phyloP scores from a whole-genome alignment of 768 basidiomycete genomes.

The Leccinum longicurvipes region DNA sequence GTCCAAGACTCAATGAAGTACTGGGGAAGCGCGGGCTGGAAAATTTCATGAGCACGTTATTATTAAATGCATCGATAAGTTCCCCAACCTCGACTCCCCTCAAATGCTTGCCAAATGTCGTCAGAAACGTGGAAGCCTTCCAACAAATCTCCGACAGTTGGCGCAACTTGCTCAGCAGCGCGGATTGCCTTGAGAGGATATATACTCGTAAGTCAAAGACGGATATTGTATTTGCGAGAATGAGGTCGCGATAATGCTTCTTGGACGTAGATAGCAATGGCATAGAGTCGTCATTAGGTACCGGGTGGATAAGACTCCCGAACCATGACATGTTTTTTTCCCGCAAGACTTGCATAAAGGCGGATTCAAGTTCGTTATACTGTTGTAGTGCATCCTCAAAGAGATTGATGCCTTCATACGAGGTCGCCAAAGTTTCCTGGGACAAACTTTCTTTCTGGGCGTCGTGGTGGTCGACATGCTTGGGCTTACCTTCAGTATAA shows the following conservation, averaged over 20 bases:
- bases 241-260: conserved; percentile 88
- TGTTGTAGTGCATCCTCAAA: conserved; percentile 85
- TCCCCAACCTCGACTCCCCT: conserved; percentile 66
- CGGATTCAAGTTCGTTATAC: conserved; percentile 88
- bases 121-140: conserved; percentile 72
- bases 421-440: conserved; percentile 91
- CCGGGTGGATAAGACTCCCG: conserved; percentile 72
- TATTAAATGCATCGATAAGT: conserved; percentile 1
- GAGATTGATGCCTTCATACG: conserved; percentile 87
- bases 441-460: conserved; percentile 2
- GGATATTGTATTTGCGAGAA: conserved; percentile 85
- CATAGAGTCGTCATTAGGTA: conserved; percentile 69
- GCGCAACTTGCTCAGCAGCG: conserved; percentile 66
- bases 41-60: conserved; percentile 18
- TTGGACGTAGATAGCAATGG: conserved; percentile 74
- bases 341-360: conserved; percentile 69
- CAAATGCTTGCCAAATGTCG: conserved; percentile 70
- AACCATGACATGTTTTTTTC: conserved; percentile 93
- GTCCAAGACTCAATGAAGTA: conserved; percentile 93
- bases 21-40: conserved; percentile 49
- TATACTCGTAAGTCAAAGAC: conserved; percentile 94
- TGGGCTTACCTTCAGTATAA: conserved; percentile 81
- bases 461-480: background rate
- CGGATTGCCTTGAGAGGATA: conserved; percentile 82
- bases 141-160: conserved; percentile 66